These are phyloP conservation scores for Stagonosporopsis chrysanthemi DNA, from an alignment of 2,329 filamentous ascomycete genomes.

Conservation along the genomic window DNA sequence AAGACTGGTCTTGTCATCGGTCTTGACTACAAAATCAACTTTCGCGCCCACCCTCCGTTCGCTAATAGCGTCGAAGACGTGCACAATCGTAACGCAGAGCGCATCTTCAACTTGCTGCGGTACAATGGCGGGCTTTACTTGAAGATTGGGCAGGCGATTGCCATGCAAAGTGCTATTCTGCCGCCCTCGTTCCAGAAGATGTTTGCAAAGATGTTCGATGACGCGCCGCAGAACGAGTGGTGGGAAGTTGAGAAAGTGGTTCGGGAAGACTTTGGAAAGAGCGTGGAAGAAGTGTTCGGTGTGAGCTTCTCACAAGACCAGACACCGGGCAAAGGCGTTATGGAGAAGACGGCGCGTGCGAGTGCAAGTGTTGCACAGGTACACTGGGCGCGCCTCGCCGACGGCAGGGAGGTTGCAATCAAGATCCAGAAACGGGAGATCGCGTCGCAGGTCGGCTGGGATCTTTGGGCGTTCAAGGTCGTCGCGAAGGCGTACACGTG, in stretches of 20 bases:
- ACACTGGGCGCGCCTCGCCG: constrained; percentile 86
- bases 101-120: constrained; percentile 80
- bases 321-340: constrained; percentile 64
- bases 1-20: constrained; percentile 79
- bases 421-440: constrained; percentile 98
- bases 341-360: constrained; percentile 75
- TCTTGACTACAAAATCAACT: constrained; percentile 96
- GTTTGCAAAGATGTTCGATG: constrained; percentile 97
- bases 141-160: constrained; percentile 98
- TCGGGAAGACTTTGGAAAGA: constrained; percentile 82
- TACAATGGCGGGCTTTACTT: constrained; percentile 92
- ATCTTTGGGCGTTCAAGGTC: constrained; percentile 94
- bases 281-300: constrained; percentile 89
- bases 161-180: constrained; percentile 94
- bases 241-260: constrained; percentile 85
- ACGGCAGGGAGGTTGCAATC: constrained; percentile 90
- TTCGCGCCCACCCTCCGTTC: constrained; percentile 77
- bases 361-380: constrained; percentile 96
- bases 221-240: constrained; percentile 94
- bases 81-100: constrained; percentile 83
- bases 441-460: constrained; percentile 87
- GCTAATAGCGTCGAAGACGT: constrained; percentile 78
- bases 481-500: constrained; percentile 83
- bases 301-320: constrained; percentile 76
- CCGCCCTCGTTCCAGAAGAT: constrained; percentile 95